phyloP scores from a whole-genome alignment of 2,329 filamentous ascomycete species.

The Ceratocystis albifundus region DNA sequence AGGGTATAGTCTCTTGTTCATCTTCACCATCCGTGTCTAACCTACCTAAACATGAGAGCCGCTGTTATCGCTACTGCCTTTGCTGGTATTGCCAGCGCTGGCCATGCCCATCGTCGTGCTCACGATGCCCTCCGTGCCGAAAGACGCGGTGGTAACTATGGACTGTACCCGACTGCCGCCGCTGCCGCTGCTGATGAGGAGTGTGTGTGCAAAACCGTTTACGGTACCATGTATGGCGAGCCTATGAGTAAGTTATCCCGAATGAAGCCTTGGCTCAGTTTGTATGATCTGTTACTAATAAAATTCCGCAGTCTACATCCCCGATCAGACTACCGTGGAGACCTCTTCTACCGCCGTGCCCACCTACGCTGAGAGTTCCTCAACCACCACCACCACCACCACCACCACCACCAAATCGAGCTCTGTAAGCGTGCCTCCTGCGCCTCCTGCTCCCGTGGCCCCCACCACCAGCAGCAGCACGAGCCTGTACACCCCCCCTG shows the following conservation, averaged over 20 bases:
- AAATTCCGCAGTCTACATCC: background rate
- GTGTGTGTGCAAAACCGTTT: conserved; percentile 60
- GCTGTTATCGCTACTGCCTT: conserved; percentile 53
- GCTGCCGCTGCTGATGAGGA: conserved; percentile 38
- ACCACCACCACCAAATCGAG: conserved; percentile 25
- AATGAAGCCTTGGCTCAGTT: background rate
- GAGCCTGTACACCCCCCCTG: background rate
- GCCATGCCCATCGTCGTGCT: conserved; percentile 23
- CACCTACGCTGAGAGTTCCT: conserved; percentile 27
- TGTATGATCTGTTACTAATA: background rate
- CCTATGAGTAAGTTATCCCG: conserved; percentile 45
- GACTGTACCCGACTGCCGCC: conserved; percentile 22
- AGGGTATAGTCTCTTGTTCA: conserved; percentile 20
- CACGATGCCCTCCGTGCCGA: conserved; percentile 26
- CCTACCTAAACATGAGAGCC: conserved; percentile 52
- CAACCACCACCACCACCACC: conserved; percentile 26
- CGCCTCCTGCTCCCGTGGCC: conserved; percentile 19
- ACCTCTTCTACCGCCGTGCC: conserved; percentile 26
- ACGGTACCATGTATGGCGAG: conserved; percentile 57
- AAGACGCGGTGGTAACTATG: conserved; percentile 30
- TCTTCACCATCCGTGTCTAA: conserved; percentile 30
- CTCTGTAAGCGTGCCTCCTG: conserved; percentile 19
- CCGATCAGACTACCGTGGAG: conserved; percentile 24
- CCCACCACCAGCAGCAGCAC: background rate
- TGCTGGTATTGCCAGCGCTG: conserved; percentile 45